Percentiles rank a stretch among this genome's conserved stretches.
Conservation (phyloP, 2,329 filamentous ascomycete genomes). For the Alternaria sp. region DNA sequence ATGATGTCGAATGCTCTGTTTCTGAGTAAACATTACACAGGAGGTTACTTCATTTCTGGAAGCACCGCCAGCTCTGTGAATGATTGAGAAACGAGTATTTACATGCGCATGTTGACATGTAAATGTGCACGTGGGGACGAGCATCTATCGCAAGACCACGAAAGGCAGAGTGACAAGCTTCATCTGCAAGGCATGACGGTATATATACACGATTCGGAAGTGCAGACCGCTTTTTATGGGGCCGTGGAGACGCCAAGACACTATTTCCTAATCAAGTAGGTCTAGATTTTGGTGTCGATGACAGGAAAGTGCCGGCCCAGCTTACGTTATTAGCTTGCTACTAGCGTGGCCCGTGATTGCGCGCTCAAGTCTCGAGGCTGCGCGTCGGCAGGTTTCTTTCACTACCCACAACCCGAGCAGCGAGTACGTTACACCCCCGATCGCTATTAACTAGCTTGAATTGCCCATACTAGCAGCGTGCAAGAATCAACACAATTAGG, state of each 20-base stretch:
- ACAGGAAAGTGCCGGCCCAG: neutral
- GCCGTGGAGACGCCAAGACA: conserved; percentile 8
- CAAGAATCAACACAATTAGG: neutral
- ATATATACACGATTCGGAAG: conserved; percentile 1
- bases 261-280: conserved; percentile 7
- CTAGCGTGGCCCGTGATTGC: conserved; percentile 30
- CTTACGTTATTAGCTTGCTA: conserved; percentile 22
- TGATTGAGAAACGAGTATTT: neutral
- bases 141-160: neutral
- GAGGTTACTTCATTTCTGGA: neutral
- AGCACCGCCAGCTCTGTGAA: neutral
- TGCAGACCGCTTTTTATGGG: conserved; percentile 11
- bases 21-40: neutral
- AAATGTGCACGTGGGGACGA: neutral
- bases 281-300: conserved; percentile 5
- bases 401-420: conserved; percentile 39
- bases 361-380: conserved; percentile 23
- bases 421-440: conserved; percentile 34
- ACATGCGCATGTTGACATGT: neutral
- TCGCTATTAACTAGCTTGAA: neutral
- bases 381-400: conserved; percentile 28
- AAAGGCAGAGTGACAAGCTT: neutral
- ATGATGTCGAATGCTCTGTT: conserved; percentile 39
- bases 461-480: neutral
- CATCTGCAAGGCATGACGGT: neutral